Base-by-base conservation (phyloP, 495 filamentous ascomycete species). In the Bacidia rubella region DNA sequence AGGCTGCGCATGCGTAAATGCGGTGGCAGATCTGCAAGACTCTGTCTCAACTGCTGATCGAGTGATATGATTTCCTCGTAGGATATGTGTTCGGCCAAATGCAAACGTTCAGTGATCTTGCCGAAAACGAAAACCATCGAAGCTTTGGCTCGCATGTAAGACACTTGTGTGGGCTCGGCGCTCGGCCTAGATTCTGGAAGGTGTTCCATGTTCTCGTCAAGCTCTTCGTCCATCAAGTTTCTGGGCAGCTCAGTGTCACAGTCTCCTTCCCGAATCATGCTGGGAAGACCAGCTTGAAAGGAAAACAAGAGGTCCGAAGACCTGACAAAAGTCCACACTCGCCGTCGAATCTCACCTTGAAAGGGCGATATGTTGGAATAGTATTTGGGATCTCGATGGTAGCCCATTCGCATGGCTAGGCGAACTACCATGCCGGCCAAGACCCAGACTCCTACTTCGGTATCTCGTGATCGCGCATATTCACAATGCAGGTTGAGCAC, bases 171-270 rank as follows among this genome's bases (percentile, higher is more conserved):
- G 5, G 86, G 78, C 64, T 96, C 89, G 19, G 75, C 74, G 32
- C 71, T 68, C 10, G 86, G 83, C 52, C 87, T 74, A 0, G 87
- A 78, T 3, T 80, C 78, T 11, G 92, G 92, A 22, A 97, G 70
- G 9, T 74, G 71, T 61, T 83, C 83, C 57, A 77, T 85, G 45
- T 83, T 80, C 44, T 89, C 83, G 44, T 83, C 80, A 44, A 97
- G 85, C 59, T 97, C 93, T 58, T 96, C 90, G 62, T 99, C 92
- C 62, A 87, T 90, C 22, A 96, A 72, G 64, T 97, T 99, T 55
- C 83, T 76, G 15, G 92, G 92, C 29, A 95, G 66, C 51, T 86
- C 79, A 0, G 87, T 86, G 61, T 99, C 93, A 53, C 78, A 89
- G 63, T 95, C 87, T 10, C 81, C 73, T 15, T 78, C 70, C 51